phyloP scores from a whole-genome alignment of 73 alveolate genomes.

The Paramecium primaurelia region DNA sequence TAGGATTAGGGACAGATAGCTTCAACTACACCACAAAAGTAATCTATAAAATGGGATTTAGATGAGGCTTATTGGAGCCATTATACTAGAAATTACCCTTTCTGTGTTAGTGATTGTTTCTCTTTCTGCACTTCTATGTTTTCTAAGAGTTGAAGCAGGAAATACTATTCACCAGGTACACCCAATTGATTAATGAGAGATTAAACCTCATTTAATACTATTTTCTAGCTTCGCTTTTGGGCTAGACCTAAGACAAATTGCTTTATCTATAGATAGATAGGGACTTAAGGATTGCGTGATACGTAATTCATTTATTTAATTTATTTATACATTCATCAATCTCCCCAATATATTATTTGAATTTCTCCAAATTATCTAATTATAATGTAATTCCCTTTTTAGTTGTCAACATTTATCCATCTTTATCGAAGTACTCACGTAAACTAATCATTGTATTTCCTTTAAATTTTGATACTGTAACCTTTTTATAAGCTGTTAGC shows the following conservation, averaged over 20 bases:
- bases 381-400: constrained; percentile 32
- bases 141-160: not conserved
- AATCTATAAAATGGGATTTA: constrained; percentile 38
- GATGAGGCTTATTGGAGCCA: not conserved
- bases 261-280: not conserved
- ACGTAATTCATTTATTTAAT: constrained; percentile 30
- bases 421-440: constrained; percentile 35
- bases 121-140: not conserved
- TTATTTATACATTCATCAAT: not conserved
- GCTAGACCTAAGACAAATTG: not conserved
- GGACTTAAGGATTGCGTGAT: constrained; percentile 30
- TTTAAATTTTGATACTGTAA: not conserved
- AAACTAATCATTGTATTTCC: not conserved
- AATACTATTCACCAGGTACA: constrained; percentile 34
- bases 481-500: not conserved
- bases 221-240: not conserved
- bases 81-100: not conserved
- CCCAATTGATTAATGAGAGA: constrained; percentile 23
- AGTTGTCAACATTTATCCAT: constrained; percentile 15
- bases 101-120: not conserved
- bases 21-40: constrained; percentile 23
- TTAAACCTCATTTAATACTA: not conserved
- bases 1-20: not conserved
- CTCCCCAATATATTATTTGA: not conserved
- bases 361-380: not conserved